Percentiles rank a stretch among this genome's conserved stretches.
These are phyloP conservation scores for Boletus vinaceobasis DNA, from an alignment of 768 basidiomycete species.

Conservation along the genomic window DNA sequence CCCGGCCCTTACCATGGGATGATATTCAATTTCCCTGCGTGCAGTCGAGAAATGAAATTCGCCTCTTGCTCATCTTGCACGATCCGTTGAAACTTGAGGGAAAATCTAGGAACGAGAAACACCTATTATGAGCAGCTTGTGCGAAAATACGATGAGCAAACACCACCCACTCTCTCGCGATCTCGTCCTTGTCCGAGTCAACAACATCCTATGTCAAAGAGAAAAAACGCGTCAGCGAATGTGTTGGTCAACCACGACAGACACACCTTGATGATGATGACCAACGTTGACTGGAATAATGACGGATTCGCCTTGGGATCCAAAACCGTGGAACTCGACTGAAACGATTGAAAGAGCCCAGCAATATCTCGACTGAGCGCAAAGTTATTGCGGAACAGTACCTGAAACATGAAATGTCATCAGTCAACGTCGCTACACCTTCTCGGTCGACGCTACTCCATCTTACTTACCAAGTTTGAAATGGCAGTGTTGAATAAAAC, in stretches of 20 bases:
- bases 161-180: conserved; percentile 53
- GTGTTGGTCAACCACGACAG: not conserved
- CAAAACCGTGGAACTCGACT: conserved; percentile 53
- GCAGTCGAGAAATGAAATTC: conserved; percentile 61
- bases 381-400: conserved; percentile 65
- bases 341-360: conserved; percentile 60
- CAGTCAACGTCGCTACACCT: not conserved
- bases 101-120: conserved; percentile 38
- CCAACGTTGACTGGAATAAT: conserved; percentile 55
- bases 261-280: conserved; percentile 59
- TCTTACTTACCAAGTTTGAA: conserved; percentile 55
- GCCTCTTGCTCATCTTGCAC: conserved; percentile 57
- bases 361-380: conserved; percentile 58
- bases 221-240: not conserved
- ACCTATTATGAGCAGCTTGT: not conserved
- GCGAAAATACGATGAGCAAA: not conserved
- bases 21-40: conserved; percentile 52
- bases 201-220: conserved; percentile 52
- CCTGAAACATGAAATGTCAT: conserved; percentile 32
- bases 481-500: conserved; percentile 65
- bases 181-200: conserved; percentile 57
- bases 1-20: conserved; percentile 52
- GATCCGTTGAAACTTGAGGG: conserved; percentile 57
- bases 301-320: conserved; percentile 57
- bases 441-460: not conserved